Base-by-base conservation (phyloP, 148 eudicot species). In the Drosera capensis region DNA sequence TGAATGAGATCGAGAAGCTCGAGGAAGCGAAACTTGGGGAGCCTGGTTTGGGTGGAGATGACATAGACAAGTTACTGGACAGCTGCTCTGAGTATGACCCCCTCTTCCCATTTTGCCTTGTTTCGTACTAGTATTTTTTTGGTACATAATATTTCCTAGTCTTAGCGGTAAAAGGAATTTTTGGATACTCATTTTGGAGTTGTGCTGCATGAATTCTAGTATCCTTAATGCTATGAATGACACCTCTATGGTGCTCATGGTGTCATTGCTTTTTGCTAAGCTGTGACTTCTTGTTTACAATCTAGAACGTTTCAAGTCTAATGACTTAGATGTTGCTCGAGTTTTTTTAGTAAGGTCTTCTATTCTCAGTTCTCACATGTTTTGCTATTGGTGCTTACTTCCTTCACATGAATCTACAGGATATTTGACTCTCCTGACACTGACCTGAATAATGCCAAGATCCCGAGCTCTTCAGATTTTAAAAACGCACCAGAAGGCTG, bases 401-500 rank as follows among this genome's bases (percentile, higher is more conserved):
- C 17, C 43, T 39, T 8, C 5, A 3, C 25, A 3, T 53, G 30
- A 19, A 7, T 17, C 40, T 78, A 56, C 70, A 90, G 99, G 80
- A 84, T 90, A 61, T 90, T 90, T 43, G 95, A 90, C 46, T 73
- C 93, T 44, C 31, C 76, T 52, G 66, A 58, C 48, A 43, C 60
- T 18, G 78, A 75, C 58, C 44, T 73, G 52, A 72, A 49, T 53
- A 57, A 72, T 45, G 40, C 76, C 2, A 73, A 73, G 60, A 54
- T 51, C 17, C 63, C 75, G 14, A 62, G 76, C 52, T 50, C 73
- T 20, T 60, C 73, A 2, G 93, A 84, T 68, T 65, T 75, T 8
- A 90, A 76, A 59, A 84, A 78, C 57, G 80, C 66, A 66, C 99
- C 99, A 23, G 93, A 90, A 69, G 99, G 99, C 37, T 90, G 99